phyloP scores from a whole-genome alignment of 257 asterid genomes.

The Nicotiana otophora region DNA sequence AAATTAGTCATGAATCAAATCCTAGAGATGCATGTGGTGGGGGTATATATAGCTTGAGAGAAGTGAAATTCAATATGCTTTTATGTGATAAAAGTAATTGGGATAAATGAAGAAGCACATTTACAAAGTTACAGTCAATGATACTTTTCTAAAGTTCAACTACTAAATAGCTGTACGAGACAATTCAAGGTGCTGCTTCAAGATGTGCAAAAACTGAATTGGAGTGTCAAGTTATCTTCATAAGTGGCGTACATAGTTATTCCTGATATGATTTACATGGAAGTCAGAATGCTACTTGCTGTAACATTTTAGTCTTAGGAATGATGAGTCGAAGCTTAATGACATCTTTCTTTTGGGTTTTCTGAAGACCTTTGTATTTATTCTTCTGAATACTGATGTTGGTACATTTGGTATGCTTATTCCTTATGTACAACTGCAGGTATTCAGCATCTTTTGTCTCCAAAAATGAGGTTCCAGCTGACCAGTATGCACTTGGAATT shows the following conservation, averaged over 20 bases:
- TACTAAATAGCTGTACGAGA: not conserved
- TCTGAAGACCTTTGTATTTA: not conserved
- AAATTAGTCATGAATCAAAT: not conserved
- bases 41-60: not conserved
- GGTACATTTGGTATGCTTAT: slow-evolving; percentile 2
- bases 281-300: not conserved
- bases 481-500: slow-evolving; percentile 71
- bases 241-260: not conserved
- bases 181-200: not conserved
- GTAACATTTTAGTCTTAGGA: not conserved
- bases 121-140: not conserved
- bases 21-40: not conserved
- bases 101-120: not conserved
- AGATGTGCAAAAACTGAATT: not conserved
- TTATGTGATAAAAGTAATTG: not conserved
- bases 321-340: not conserved
- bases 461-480: slow-evolving; percentile 57
- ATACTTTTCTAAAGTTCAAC: not conserved
- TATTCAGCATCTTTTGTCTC: slow-evolving; percentile 73
- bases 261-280: not conserved
- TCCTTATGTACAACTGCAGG: slow-evolving; percentile 34
- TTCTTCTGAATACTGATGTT: not conserved
- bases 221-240: not conserved
- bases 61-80: not conserved
- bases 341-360: not conserved